phyloP scores from a whole-genome alignment of 495 filamentous ascomycete species.

The Aspergillus cavernicola region DNA sequence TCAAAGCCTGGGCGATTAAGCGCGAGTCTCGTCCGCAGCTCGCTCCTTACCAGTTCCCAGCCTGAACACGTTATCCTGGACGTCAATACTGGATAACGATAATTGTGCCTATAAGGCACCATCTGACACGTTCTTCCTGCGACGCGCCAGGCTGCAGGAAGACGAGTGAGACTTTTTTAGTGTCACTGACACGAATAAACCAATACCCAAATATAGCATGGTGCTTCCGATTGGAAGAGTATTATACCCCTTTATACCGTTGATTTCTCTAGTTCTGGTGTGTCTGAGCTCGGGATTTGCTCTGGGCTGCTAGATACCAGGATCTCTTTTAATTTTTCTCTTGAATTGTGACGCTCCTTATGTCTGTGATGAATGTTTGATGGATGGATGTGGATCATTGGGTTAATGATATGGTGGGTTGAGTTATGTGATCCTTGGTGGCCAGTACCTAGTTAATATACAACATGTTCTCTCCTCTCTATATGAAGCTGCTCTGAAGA shows the following conservation, averaged over 20 bases:
- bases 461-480: too few species aligned
- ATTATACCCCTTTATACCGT: constrained; percentile 15
- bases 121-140: neutral
- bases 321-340: neutral
- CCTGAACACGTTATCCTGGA: constrained; percentile 3
- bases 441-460: too few species aligned
- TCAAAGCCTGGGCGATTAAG: constrained; percentile 85
- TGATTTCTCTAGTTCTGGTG: too few species aligned
- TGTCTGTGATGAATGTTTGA: neutral
- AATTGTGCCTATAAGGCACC: neutral
- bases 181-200: neutral
- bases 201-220: constrained; percentile 2
- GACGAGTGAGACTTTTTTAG: neutral
- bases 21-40: constrained; percentile 45
- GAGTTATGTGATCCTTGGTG: too few species aligned
- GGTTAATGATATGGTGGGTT: too few species aligned
- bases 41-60: constrained; percentile 22
- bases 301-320: too few species aligned
- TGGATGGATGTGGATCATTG: neutral
- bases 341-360: neutral
- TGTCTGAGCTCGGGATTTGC: too few species aligned
- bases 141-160: neutral
- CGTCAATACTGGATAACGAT: neutral
- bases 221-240: constrained; percentile 2
- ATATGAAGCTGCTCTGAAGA: too few species aligned